Base-by-base conservation (phyloP, 345 rosid genomes). In the Toxicodendron radicans region DNA sequence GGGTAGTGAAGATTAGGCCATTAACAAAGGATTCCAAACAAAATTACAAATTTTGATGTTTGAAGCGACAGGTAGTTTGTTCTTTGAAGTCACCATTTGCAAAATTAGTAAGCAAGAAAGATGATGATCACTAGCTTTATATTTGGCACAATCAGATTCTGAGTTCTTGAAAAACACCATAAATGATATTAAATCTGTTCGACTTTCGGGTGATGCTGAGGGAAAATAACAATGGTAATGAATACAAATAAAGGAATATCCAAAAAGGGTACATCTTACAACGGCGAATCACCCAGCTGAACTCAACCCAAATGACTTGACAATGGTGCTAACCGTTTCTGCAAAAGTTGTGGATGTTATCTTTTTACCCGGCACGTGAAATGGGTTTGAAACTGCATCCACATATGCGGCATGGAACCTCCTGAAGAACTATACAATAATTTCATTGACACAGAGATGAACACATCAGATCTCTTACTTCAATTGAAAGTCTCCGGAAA, bases 391-490 rank as follows among this genome's bases (percentile, higher is more conserved):
- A 79, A 93, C 92, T 23, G 97, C 98, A 76, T 93, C 98, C 58
- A 89, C 95, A 49, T 93, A 95, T n/a, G 93, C 97, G 51, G 97
- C 92, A 80, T 95, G 98, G 81, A 95, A 95, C 84, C 86, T 89
- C 88, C 89, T 82, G 81, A 89, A 89, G 75, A 93, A 93, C 98
- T 95, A 80, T 49, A 73, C 67, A 67, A 18, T 27, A 66, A 4
- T 65, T 38, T 21, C 52, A 68, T 62, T 38, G 18, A 49, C 27
- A 73, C 12, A 70, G 35, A 70, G 32, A 23, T 54, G 27, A 45
- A 49, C 14, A 58, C 64, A 66, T 81, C 62, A 61, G 71, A 70
- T 8, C 18, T 52, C 12, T 21, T 38, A 27, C 27, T 21, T 48
- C 43, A 51, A 27, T 27, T 27, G 30, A 27, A 27, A 27, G 27